A percentile compares a stretch with the other conserved stretches of the same genome.
Conservation (phyloP, 2,329 filamentous ascomycete genomes). For the Penicillium sp. region DNA sequence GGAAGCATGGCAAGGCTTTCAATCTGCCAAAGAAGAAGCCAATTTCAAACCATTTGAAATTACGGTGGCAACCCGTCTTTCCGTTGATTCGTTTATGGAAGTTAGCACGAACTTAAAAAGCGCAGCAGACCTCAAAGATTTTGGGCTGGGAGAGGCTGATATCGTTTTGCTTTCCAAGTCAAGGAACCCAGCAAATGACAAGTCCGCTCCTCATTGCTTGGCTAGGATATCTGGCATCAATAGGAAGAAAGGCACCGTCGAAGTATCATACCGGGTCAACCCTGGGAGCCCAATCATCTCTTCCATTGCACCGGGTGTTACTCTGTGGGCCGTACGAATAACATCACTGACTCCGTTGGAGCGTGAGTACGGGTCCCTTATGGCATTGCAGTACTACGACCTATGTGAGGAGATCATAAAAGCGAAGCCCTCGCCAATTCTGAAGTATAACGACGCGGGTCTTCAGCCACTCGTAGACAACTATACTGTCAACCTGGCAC, state of each 20-base stretch:
- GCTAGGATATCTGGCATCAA: constrained; percentile 77
- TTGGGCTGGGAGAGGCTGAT: constrained; percentile 75
- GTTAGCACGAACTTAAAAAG: constrained; percentile 78
- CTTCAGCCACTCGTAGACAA: constrained; percentile 66
- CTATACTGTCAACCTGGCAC: constrained; percentile 81
- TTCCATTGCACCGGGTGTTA: constrained; percentile 64
- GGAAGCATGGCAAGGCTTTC: constrained; percentile 93
- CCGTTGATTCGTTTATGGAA: constrained; percentile 89
- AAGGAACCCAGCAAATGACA: constrained; percentile 63
- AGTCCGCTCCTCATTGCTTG: constrained; percentile 71
- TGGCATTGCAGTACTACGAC: constrained; percentile 92
- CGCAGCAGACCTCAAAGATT: constrained; percentile 61
- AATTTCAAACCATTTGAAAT: constrained; percentile 78
- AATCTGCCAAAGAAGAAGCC: constrained; percentile 82
- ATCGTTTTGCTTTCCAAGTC: constrained; percentile 80
- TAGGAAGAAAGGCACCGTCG: constrained; percentile 74
- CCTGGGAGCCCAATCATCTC: constrained; percentile 61
- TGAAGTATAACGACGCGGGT: constrained; percentile 72
- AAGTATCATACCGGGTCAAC: constrained; percentile 81
- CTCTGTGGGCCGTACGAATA: constrained; percentile 73
- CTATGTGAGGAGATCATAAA: constrained; percentile 86
- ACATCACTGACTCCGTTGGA: constrained; percentile 93
- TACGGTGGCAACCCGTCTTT: constrained; percentile 81
- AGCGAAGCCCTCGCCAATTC: constrained; percentile 83
- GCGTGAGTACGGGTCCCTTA: constrained; percentile 87